Conservation (phyloP, 176 grass and related monocot species). For the Cenchrus purpureus region DNA sequence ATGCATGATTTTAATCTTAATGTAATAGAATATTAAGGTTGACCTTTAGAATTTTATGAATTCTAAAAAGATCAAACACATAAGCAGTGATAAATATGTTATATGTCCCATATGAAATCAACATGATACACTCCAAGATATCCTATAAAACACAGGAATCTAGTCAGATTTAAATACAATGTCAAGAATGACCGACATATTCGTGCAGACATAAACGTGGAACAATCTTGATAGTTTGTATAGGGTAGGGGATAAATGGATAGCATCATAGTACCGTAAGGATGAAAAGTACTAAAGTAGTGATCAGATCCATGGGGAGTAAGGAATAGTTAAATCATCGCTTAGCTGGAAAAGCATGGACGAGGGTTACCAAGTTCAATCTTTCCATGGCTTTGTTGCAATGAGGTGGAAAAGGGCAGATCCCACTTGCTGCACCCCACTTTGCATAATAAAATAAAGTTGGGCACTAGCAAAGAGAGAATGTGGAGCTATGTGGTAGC, state of each 20-base stretch:
- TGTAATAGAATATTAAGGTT: constrained; percentile 7
- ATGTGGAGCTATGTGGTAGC: constrained; percentile 34
- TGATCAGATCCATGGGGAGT: constrained; percentile 23
- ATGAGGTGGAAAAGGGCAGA: constrained; percentile 47
- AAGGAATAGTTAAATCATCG: constrained; percentile 28
- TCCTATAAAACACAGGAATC: neutral
- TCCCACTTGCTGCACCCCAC: constrained; percentile 32
- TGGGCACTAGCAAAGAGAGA: constrained; percentile 41
- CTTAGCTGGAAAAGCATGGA: constrained; percentile 52
- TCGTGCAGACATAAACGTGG: neutral
- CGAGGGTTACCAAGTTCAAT: constrained; percentile 39
- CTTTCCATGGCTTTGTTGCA: constrained; percentile 39
- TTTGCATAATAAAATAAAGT: constrained; percentile 45
- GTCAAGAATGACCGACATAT: neutral
- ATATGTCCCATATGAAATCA: neutral
- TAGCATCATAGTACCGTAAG: constrained; percentile 17
- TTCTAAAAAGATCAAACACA: constrained; percentile 6
- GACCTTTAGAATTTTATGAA: neutral
- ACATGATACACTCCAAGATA: neutral
- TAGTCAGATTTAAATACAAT: neutral
- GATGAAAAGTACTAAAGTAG: constrained; percentile 26
- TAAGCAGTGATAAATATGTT: neutral
- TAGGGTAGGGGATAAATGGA: neutral
- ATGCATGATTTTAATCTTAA: constrained; percentile 15
- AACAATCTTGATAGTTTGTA: neutral